These are phyloP conservation scores for Aspergillus neoniger DNA, from an alignment of 2,329 filamentous ascomycete genomes.

Conservation along the genomic window DNA sequence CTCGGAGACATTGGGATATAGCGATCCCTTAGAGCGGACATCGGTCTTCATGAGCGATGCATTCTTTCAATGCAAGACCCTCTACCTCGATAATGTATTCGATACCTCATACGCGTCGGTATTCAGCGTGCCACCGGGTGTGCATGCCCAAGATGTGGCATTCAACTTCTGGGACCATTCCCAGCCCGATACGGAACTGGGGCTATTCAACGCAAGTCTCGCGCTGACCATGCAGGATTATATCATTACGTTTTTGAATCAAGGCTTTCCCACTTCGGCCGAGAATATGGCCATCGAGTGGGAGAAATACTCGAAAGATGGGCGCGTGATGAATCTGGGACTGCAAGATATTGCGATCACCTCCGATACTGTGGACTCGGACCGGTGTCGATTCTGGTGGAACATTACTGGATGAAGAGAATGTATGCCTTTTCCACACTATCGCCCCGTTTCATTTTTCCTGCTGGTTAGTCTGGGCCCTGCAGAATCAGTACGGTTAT, in stretches of 20 bases:
- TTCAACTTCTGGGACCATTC: conserved; percentile 53
- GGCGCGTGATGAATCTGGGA: neutral
- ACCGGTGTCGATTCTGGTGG: conserved; percentile 5
- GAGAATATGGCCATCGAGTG: neutral
- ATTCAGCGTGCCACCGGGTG: conserved; percentile 55
- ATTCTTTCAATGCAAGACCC: conserved; percentile 55
- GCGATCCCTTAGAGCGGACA: conserved; percentile 45
- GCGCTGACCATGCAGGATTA: conserved; percentile 4
- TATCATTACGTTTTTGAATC: neutral
- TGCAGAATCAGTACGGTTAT: neutral
- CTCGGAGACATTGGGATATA: conserved; percentile 50
- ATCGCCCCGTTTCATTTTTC: neutral
- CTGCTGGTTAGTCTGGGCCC: neutral
- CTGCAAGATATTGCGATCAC: neutral
- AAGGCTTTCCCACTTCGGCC: neutral
- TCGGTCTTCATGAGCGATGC: conserved; percentile 47
- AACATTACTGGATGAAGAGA: neutral
- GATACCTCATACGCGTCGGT: conserved; percentile 56
- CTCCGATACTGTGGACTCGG: neutral
- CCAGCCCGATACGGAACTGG: neutral
- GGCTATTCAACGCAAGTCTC: neutral
- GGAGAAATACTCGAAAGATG: neutral
- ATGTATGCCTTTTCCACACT: neutral
- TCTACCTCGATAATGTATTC: conserved; percentile 54
- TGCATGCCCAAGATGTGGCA: conserved; percentile 55